Evolutionary conservation across 805 yeast species (phyloP).

Genomic region (Saccharomycopsis amapae): DNA sequence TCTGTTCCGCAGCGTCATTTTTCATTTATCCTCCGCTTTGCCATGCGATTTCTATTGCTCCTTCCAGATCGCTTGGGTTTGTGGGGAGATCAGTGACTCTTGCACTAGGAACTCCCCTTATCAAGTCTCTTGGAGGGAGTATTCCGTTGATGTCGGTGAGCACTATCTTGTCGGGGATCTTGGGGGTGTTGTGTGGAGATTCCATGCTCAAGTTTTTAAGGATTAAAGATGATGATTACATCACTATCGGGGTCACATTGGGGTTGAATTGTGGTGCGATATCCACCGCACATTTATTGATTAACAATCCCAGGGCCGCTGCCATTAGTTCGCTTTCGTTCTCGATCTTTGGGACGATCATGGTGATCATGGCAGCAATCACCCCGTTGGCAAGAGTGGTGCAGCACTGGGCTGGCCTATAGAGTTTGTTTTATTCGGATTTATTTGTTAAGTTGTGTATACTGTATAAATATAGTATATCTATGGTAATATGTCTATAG

Average conservation of each 20-base stretch:
- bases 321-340: constrained; percentile 69
- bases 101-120: constrained; percentile 72
- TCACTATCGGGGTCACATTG: constrained; percentile 67
- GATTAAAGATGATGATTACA: constrained; percentile 55
- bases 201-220: constrained; percentile 40
- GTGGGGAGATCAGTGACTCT: constrained; percentile 74
- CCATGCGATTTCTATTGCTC: constrained; percentile 53
- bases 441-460: too few species aligned
- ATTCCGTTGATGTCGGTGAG: constrained; percentile 70
- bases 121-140: constrained; percentile 60
- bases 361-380: constrained; percentile 64
- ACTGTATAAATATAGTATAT: too few species aligned
- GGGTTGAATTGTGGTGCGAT: constrained; percentile 81
- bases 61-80: constrained; percentile 60
- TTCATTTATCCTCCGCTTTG: constrained; percentile 68
- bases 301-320: constrained; percentile 71
- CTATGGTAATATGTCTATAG: too few species aligned
- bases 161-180: constrained; percentile 67
- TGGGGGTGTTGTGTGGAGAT: constrained; percentile 62
- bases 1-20: constrained; percentile 50
- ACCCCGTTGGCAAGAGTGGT: constrained; percentile 44
- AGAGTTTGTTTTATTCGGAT: too few species aligned
- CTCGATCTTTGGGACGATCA: constrained; percentile 62
- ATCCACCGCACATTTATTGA: constrained; percentile 67
- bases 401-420: constrained; percentile 39